Conservation (phyloP, 1,284 basidiomycete species). For the Athelia sp. region DNA sequence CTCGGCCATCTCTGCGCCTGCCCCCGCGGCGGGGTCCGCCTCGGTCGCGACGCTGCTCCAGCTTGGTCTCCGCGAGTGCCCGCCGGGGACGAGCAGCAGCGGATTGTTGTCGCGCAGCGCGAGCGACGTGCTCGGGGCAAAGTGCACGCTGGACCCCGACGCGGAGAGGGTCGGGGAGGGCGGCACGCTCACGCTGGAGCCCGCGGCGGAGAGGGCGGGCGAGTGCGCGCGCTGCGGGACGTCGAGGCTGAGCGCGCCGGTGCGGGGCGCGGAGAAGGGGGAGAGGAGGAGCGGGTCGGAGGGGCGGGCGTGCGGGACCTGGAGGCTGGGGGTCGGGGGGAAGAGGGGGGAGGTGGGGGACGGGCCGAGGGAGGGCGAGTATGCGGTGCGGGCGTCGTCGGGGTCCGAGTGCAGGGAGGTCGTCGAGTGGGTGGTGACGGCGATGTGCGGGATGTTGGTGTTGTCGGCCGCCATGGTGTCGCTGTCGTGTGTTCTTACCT, state of each 20-base stretch:
- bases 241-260: conserved; percentile 13
- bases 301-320: background rate
- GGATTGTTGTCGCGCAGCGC: conserved; percentile 67
- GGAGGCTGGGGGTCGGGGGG: background rate
- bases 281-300: conserved; percentile 17
- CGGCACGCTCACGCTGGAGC: conserved; percentile 34
- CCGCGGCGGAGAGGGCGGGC: conserved; percentile 29
- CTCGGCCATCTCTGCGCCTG: conserved; percentile 23
- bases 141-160: conserved; percentile 46
- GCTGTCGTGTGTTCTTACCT: too few relatives aligned
- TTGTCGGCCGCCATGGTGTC: background rate
- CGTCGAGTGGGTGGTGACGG: background rate
- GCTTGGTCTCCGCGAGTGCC: conserved; percentile 48
- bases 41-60: conserved; percentile 38
- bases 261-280: conserved; percentile 6
- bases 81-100: conserved; percentile 48
- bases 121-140: conserved; percentile 41
- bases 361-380: background rate
- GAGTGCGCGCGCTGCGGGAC: conserved; percentile 24
- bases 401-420: background rate
- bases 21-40: conserved; percentile 25
- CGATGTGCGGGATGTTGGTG: conserved; percentile 1
- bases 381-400: background rate
- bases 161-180: conserved; percentile 71
- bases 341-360: conserved; percentile 16